Conservation (phyloP, 2,329 filamentous ascomycete species). For the Fusarium oxysporum region DNA sequence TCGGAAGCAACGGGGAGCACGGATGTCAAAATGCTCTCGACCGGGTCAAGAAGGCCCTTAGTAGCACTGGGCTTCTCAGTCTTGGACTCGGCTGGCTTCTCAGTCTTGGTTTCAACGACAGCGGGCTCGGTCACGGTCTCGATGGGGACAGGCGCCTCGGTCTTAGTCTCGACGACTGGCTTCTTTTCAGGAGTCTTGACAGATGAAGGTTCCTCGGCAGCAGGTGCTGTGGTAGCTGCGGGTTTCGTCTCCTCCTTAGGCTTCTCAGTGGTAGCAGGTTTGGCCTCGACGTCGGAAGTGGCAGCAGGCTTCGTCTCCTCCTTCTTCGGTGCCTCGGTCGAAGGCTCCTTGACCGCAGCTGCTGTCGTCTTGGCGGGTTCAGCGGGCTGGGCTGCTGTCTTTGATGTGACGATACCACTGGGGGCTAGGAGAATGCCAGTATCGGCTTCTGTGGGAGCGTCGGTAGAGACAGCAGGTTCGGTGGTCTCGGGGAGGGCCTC, state of each 20-base stretch:
- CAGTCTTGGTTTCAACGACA: background rate
- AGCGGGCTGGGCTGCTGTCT: conserved; percentile 7
- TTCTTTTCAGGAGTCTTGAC: conserved; percentile 17
- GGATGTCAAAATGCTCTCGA: conserved; percentile 21
- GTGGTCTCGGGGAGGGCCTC: conserved; percentile 20
- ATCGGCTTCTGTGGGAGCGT: conserved; percentile 27
- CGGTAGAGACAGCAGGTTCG: conserved; percentile 5
- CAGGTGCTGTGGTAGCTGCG: conserved; percentile 15
- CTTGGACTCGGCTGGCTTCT: conserved; percentile 17
- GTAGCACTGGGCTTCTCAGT: conserved; percentile 10
- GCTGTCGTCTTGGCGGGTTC: conserved; percentile 22
- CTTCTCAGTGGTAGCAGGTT: conserved; percentile 18
- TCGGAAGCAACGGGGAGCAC: conserved; percentile 7
- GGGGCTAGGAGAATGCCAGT: conserved; percentile 44
- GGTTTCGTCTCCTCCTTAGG: conserved; percentile 28
- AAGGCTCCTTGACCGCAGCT: conserved; percentile 10
- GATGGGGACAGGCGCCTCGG: conserved; percentile 2
- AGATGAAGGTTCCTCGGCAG: conserved; percentile 13
- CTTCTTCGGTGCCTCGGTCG: conserved; percentile 11
- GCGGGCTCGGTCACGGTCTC: conserved; percentile 12
- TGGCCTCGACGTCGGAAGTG: conserved; percentile 5
- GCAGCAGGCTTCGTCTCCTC: conserved; percentile 10
- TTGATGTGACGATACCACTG: conserved; percentile 42
- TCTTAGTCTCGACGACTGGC: conserved; percentile 21
- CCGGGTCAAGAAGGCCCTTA: conserved; percentile 23